Evolutionary conservation across 169 alveolate species (phyloP).

Genomic region (Babesia bovis): DNA sequence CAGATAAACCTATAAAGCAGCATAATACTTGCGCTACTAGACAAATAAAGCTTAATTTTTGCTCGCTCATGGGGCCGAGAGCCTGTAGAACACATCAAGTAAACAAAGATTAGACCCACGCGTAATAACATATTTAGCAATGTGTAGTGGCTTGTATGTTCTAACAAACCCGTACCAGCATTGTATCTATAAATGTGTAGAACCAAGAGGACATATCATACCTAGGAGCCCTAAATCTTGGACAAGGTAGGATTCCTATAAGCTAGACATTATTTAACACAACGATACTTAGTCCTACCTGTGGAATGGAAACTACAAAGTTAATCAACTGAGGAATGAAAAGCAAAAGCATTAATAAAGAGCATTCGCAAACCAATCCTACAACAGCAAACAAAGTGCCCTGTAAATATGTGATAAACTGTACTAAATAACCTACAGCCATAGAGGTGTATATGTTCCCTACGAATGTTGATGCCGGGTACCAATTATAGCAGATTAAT

Average conservation of each 20-base stretch:
- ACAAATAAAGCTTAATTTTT: constrained; percentile 1
- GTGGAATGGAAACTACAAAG: constrained; percentile 88
- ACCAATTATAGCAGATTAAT: constrained; percentile 66
- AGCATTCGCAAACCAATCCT: constrained; percentile 55
- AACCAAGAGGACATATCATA: neutral
- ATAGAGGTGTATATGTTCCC: constrained; percentile 92
- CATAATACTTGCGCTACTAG: constrained; percentile 48
- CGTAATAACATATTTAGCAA: constrained; percentile 79
- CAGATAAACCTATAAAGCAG: constrained; percentile 34
- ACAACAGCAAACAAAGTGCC: constrained; percentile 88
- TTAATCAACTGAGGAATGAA: constrained; percentile 91
- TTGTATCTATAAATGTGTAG: constrained; percentile 54
- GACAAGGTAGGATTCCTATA: constrained; percentile 85
- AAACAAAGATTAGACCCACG: constrained; percentile 12
- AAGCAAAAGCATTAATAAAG: constrained; percentile 64
- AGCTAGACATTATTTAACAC: constrained; percentile 38
- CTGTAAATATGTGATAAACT: constrained; percentile 69
- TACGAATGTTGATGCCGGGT: constrained; percentile 92
- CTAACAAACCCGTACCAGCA: constrained; percentile 77
- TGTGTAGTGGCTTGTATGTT: constrained; percentile 84
- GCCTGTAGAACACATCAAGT: constrained; percentile 10
- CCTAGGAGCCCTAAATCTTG: constrained; percentile 91
- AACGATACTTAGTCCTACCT: constrained; percentile 36
- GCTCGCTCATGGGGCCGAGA: constrained; percentile 62
- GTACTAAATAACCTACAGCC: constrained; percentile 80